A percentile compares a stretch with the other conserved stretches of the same genome.
phyloP scores from a whole-genome alignment of 2,329 filamentous ascomycete species.

The Geosmithia flava region DNA sequence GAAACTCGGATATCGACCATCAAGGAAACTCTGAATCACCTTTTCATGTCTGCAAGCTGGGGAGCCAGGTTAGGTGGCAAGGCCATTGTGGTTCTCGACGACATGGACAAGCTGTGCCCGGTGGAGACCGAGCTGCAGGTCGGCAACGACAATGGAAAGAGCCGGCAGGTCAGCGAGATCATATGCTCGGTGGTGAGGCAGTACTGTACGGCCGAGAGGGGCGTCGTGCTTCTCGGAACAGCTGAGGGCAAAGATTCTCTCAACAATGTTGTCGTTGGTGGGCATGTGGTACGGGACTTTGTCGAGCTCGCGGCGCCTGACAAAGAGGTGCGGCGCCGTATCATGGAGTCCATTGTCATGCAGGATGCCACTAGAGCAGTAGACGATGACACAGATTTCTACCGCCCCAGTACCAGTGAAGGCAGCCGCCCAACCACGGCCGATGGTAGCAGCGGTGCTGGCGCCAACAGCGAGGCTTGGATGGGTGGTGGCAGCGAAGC shows the following conservation, averaged over 20 bases:
- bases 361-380: conserved; percentile 27
- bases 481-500: conserved; percentile 55
- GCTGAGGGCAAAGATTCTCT: conserved; percentile 87
- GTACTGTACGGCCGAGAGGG: conserved; percentile 67
- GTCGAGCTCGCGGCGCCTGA: conserved; percentile 80
- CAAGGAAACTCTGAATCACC: conserved; percentile 71
- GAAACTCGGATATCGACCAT: conserved; percentile 83
- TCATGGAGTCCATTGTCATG: conserved; percentile 68
- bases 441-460: conserved; percentile 31
- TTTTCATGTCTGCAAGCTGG: conserved; percentile 89
- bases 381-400: conserved; percentile 17
- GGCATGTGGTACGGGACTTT: conserved; percentile 87
- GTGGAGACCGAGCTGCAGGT: conserved; percentile 91
- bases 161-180: conserved; percentile 82
- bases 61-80: conserved; percentile 76
- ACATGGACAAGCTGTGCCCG: conserved; percentile 85
- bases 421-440: conserved; percentile 43
- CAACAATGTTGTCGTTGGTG: conserved; percentile 81
- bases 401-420: background rate
- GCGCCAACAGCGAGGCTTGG: conserved; percentile 54
- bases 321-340: conserved; percentile 74
- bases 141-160: conserved; percentile 84
- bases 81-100: conserved; percentile 78
- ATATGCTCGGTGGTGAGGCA: conserved; percentile 73
- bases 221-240: conserved; percentile 78